phyloP scores from a whole-genome alignment of 2,329 filamentous ascomycete genomes.

The Microdochium trichocladiopsis region DNA sequence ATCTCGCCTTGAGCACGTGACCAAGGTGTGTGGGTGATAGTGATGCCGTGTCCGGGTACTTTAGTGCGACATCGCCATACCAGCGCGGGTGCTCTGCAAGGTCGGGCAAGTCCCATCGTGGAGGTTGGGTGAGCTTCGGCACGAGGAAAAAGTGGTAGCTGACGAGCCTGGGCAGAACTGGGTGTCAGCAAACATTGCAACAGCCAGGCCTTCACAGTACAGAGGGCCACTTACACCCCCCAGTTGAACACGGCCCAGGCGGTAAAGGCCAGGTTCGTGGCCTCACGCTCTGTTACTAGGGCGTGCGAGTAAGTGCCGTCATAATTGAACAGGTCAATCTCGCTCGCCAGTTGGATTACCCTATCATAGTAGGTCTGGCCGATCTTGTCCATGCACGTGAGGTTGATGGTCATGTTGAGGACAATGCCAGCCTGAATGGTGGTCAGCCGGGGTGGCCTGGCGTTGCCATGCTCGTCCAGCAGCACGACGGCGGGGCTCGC shows the following conservation, averaged over 20 bases:
- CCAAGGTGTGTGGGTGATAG: slow-evolving; percentile 16
- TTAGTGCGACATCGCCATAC: slow-evolving; percentile 28
- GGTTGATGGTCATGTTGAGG: slow-evolving; percentile 18
- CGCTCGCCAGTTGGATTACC: slow-evolving; percentile 20
- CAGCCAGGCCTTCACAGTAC: neutral
- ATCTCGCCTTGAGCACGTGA: slow-evolving; percentile 18
- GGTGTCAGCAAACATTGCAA: neutral
- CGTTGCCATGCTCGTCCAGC: neutral
- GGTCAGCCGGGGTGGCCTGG: slow-evolving; percentile 14
- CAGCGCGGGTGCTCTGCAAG: slow-evolving; percentile 11
- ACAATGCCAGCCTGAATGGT: slow-evolving; percentile 25
- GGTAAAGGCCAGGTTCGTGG: slow-evolving; percentile 16
- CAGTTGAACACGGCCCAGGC: slow-evolving; percentile 21
- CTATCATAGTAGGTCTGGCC: slow-evolving; percentile 24
- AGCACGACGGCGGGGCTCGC: neutral
- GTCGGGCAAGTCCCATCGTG: slow-evolving; percentile 21
- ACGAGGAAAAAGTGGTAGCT: slow-evolving; percentile 12
- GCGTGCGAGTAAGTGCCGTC: slow-evolving; percentile 4
- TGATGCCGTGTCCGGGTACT: slow-evolving; percentile 19
- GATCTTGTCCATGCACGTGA: slow-evolving; percentile 28
- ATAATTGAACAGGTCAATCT: slow-evolving; percentile 21
- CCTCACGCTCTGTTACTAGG: neutral
- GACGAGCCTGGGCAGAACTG: neutral
- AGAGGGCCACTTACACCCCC: neutral
- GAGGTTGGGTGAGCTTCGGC: slow-evolving; percentile 20